Evolutionary conservation across 495 filamentous ascomycete genomes (phyloP).

Genomic region (Clavariopsis aquatica): DNA sequence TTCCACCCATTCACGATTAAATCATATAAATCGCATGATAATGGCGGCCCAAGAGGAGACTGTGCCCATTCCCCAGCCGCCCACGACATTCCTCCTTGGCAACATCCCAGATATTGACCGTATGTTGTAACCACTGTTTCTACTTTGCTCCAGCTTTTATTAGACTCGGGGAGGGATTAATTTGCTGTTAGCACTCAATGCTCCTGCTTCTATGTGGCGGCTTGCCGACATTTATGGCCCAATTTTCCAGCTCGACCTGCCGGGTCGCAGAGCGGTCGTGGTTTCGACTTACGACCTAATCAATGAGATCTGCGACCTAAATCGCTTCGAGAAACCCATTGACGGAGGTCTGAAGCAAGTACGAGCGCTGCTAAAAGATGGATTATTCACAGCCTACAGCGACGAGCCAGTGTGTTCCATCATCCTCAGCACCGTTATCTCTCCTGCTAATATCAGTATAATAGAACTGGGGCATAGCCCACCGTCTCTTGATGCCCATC

Average conservation of each 20-base stretch:
- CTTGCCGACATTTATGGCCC: slow-evolving; percentile 66
- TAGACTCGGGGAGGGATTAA: too few species aligned
- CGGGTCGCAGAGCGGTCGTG: slow-evolving; percentile 39
- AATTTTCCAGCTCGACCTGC: slow-evolving; percentile 65
- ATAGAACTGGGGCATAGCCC: slow-evolving; percentile 65
- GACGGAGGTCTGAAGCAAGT: slow-evolving; percentile 54
- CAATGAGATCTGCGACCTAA: slow-evolving; percentile 67
- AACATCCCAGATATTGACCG: slow-evolving; percentile 23
- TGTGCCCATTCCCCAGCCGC: slow-evolving; percentile 19
- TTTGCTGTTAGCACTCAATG: neutral
- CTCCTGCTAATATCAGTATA: neutral
- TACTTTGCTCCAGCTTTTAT: too few species aligned
- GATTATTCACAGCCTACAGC: slow-evolving; percentile 66
- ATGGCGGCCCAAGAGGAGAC: slow-evolving; percentile 10
- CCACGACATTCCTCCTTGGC: slow-evolving; percentile 6
- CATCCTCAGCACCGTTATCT: neutral
- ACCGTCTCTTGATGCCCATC: slow-evolving; percentile 64
- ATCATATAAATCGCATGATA: neutral
- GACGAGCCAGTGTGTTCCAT: slow-evolving; percentile 50
- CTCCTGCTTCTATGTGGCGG: slow-evolving; percentile 50
- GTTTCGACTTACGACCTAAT: slow-evolving; percentile 58
- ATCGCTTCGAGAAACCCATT: slow-evolving; percentile 61
- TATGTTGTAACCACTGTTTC: too few species aligned
- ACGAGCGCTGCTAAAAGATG: slow-evolving; percentile 61
- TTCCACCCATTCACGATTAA: too few species aligned